Evolutionary conservation across 495 filamentous ascomycete species (phyloP), one percentile per base, ranked within the genome.

Genomic region (Penicillium silybi): DNA sequence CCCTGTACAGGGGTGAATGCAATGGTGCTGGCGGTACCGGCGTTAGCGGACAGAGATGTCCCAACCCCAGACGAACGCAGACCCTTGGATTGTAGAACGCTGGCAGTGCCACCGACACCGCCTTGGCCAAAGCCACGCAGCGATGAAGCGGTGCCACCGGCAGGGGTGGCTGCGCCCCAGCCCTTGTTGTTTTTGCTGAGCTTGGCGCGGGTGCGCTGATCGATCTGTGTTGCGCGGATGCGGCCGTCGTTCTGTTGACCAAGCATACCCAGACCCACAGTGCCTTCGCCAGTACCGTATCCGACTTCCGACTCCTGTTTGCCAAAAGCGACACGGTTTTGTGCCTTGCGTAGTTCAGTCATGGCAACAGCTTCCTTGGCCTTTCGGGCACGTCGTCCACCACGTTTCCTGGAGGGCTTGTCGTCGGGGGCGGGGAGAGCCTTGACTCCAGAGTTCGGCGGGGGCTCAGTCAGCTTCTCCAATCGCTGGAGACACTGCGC

Each of bases 351-450:
- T 26, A 98, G 75, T 49, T 98, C 93, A 2, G 93, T 98, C 91
- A 97, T 95, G 52, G 93, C 92, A 6, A 87, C 87, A 8, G 92
- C 91, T 73, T 97, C 95, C 77, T 98, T 98, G 52, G 92, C 93
- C 67, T 96, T 96, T 35, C 93, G 81, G 4, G 92, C 93, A 53
- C 92, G 80, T 23, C 95, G 79, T 42, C 93, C 93, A 67, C 93
- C 93, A 57, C 93, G 88, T 71, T 98, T 98, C 17, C 91, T 77
- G 15, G 89, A 84, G 13, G 89, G 93, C 69, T 97, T 98, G 65
- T 98, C 93, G 66, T 97, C 93, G 0, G 93, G 93, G 2, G 90
- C 90, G 9, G 93, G 93, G 8, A 98, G 81, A 0, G 93, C 93
- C 54, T 90, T 86, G 9, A 84, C 78, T 4, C 90, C 90, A 62